Evolutionary conservation across 208 protist genomes (phyloP).

Genomic region (Trypanosoma scelopori): DNA sequence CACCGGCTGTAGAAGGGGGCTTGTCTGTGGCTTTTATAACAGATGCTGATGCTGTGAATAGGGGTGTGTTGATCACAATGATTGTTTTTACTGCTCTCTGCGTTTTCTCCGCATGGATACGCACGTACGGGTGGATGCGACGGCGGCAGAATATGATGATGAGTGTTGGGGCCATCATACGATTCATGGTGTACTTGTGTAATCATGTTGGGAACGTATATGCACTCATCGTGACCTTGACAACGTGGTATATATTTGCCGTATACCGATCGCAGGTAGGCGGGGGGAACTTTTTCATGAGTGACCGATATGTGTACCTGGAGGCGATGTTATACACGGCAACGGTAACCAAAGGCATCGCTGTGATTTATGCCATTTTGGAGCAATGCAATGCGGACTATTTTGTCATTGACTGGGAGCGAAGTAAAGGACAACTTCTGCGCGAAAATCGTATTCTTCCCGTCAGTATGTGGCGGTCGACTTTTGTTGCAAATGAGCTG

Average conservation of each 20-base stretch:
- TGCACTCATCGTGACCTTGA: slow-evolving; percentile 45
- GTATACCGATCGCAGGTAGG: slow-evolving; percentile 55
- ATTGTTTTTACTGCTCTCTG: slow-evolving; percentile 57
- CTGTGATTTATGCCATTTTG: slow-evolving; percentile 60
- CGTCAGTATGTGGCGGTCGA: slow-evolving; percentile 88
- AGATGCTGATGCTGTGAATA: slow-evolving; percentile 30
- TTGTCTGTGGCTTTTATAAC: slow-evolving; percentile 37
- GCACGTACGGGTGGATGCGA: slow-evolving; percentile 84
- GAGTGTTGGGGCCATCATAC: slow-evolving; percentile 40
- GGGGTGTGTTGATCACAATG: slow-evolving; percentile 51
- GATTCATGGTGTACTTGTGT: slow-evolving; percentile 76
- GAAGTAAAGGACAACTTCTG: slow-evolving; percentile 80
- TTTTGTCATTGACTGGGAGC: slow-evolving; percentile 91
- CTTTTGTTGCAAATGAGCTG: slow-evolving; percentile 81
- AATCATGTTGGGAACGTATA: slow-evolving; percentile 74
- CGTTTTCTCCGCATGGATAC: slow-evolving; percentile 62
- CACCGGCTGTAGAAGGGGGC: slow-evolving; percentile 24
- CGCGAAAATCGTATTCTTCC: slow-evolving; percentile 82
- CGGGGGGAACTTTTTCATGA: slow-evolving; percentile 34
- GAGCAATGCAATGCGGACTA: slow-evolving; percentile 89
- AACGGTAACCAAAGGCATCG: slow-evolving; percentile 52
- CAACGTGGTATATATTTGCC: slow-evolving; percentile 76
- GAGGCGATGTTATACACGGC: slow-evolving; percentile 67
- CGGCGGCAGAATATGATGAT: slow-evolving; percentile 74
- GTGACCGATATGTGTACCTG: slow-evolving; percentile 50